These are phyloP conservation scores for Phytopythium chamaehyphon DNA, from an alignment of 352 stramenopile genomes.

Conservation along the genomic window DNA sequence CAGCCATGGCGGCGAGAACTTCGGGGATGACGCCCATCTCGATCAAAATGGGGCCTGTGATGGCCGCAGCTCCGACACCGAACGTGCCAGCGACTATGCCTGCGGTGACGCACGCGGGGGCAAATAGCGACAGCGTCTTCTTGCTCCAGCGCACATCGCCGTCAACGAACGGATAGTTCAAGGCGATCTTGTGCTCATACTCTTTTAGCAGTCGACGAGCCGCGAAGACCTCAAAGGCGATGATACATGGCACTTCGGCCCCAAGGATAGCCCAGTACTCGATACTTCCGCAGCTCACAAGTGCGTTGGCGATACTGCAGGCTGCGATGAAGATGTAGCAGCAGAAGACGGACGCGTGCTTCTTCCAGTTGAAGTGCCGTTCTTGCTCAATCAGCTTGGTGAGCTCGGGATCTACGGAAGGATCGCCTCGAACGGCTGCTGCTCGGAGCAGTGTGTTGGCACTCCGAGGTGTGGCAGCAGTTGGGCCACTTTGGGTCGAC, in stretches of 20 bases:
- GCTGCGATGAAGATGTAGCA: slow-evolving; percentile 29
- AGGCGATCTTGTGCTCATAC: slow-evolving; percentile 25
- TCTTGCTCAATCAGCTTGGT: slow-evolving; percentile 19
- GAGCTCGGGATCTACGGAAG: background rate
- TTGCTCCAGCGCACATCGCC: slow-evolving; percentile 43
- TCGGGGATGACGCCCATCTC: slow-evolving; percentile 31
- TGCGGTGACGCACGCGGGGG: slow-evolving; percentile 28
- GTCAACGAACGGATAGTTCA: slow-evolving; percentile 31
- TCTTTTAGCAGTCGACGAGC: slow-evolving; percentile 21
- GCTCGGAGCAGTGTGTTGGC: background rate
- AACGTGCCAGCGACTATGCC: slow-evolving; percentile 44
- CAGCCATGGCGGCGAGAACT: slow-evolving; percentile 27
- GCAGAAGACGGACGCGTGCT: slow-evolving; percentile 27
- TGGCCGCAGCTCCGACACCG: slow-evolving; percentile 35
- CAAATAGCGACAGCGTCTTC: slow-evolving; percentile 34
- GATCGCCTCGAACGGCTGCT: background rate
- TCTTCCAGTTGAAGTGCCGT: slow-evolving; percentile 21
- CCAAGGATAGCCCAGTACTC: slow-evolving; percentile 44
- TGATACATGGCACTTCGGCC: slow-evolving; percentile 45
- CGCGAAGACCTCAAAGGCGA: slow-evolving; percentile 25
- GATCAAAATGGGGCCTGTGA: slow-evolving; percentile 23
- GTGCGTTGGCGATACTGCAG: slow-evolving; percentile 19
- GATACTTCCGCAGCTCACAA: slow-evolving; percentile 28
- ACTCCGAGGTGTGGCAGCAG: background rate
- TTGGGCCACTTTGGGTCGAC: background rate